A percentile compares a stretch with the other conserved stretches of the same genome.
These are phyloP conservation scores for Sordariomycetes sp. DNA, from an alignment of 2,329 filamentous ascomycete genomes.

Conservation along the genomic window DNA sequence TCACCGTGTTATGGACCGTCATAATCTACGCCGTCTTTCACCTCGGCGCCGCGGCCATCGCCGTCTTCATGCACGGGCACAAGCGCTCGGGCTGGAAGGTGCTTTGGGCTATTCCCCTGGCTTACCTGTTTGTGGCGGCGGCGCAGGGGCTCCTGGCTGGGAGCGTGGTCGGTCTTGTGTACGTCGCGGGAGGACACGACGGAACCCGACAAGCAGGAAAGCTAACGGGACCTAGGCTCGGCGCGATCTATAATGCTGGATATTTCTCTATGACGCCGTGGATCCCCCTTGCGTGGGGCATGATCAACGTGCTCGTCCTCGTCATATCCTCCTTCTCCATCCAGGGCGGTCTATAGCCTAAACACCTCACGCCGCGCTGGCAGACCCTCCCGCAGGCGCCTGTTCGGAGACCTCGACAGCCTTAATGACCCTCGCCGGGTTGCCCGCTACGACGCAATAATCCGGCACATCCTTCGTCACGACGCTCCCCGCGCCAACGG, in stretches of 20 bases:
- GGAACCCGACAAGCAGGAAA: not conserved
- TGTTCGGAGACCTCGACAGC: conserved; percentile 17
- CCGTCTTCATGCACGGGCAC: conserved; percentile 58
- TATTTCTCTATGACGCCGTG: conserved; percentile 89
- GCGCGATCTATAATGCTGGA: conserved; percentile 69
- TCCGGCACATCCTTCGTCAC: conserved; percentile 68
- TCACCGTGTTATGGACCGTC: conserved; percentile 78
- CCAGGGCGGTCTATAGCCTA: conserved; percentile 65
- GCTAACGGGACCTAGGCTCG: conserved; percentile 29
- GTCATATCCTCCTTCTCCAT: conserved; percentile 89
- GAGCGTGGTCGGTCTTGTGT: conserved; percentile 73
- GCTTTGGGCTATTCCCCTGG: conserved; percentile 61
- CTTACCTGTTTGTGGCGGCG: conserved; percentile 62
- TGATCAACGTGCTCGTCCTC: conserved; percentile 72
- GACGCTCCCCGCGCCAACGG: conserved; percentile 71
- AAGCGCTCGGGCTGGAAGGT: conserved; percentile 46
- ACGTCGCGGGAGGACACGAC: conserved; percentile 20
- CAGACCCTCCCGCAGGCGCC: not conserved
- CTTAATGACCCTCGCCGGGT: conserved; percentile 50
- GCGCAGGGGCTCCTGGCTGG: conserved; percentile 71
- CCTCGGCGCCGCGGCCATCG: conserved; percentile 58
- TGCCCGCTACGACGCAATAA: conserved; percentile 53
- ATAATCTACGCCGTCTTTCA: conserved; percentile 70
- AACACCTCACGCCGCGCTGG: not conserved
- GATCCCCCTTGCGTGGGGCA: conserved; percentile 83